Percentiles rank a stretch among this genome's conserved stretches.
phyloP scores from a whole-genome alignment of 108 stramenopile species.

The Fistulifera pelliculosa region DNA sequence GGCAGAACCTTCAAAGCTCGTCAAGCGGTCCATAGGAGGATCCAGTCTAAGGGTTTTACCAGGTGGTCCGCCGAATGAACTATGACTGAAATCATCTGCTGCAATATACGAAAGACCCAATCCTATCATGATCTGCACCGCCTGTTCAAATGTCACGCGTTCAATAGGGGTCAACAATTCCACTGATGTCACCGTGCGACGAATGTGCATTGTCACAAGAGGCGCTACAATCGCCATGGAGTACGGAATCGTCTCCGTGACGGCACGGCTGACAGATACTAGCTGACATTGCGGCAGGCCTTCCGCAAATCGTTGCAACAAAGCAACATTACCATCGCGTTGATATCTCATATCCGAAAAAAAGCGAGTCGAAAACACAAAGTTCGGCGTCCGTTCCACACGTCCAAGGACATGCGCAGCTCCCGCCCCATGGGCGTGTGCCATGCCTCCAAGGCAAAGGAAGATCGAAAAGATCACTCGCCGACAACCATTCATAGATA shows the following conservation, averaged over 20 bases:
- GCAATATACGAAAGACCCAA: conserved; percentile 67
- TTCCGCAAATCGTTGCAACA: conserved; percentile 61
- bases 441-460: conserved; percentile 32
- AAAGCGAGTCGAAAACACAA: conserved; percentile 52
- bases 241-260: conserved; percentile 58
- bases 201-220: conserved; percentile 11
- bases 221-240: conserved; percentile 62
- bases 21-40: conserved; percentile 63
- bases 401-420: conserved; percentile 72
- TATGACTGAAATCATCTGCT: background rate
- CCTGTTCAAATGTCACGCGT: conserved; percentile 40
- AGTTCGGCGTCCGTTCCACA: conserved; percentile 59
- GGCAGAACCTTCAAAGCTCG: conserved; percentile 20
- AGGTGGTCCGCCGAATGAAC: background rate
- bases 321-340: conserved; percentile 43
- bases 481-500: conserved; percentile 61
- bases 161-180: conserved; percentile 52
- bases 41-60: conserved; percentile 20
- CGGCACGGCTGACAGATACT: conserved; percentile 2
- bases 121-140: conserved; percentile 47
- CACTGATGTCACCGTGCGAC: conserved; percentile 55
- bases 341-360: conserved; percentile 47
- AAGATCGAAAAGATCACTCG: conserved; percentile 31
- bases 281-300: conserved; percentile 35
- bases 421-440: conserved; percentile 57